Percentiles rank a stretch among this genome's conserved stretches.
phyloP scores from a whole-genome alignment of 1,284 basidiomycete genomes.

The Ganoderma leucocontextum region DNA sequence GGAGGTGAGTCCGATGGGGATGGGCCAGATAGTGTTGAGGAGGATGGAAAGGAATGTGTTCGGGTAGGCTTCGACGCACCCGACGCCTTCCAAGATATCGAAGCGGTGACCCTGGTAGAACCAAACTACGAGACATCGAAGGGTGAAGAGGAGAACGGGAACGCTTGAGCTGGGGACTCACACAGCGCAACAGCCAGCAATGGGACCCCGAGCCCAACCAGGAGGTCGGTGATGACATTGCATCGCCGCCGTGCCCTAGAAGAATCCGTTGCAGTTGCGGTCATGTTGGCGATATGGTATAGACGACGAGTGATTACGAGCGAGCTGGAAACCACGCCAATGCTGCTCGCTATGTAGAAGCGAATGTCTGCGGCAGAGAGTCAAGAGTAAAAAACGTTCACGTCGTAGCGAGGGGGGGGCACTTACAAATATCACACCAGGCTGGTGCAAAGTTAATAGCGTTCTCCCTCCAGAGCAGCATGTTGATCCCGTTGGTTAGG shows the following conservation, averaged over 20 bases:
- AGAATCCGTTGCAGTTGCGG: slow-evolving; percentile 37
- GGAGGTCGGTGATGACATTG: slow-evolving; percentile 46
- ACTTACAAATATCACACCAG: slow-evolving; percentile 82
- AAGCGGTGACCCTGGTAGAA: slow-evolving; percentile 50
- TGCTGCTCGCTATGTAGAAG: slow-evolving; percentile 43
- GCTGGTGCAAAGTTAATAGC: slow-evolving; percentile 62
- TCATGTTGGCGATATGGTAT: slow-evolving; percentile 51
- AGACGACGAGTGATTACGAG: slow-evolving; percentile 59
- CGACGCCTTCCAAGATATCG: slow-evolving; percentile 54
- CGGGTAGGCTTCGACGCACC: slow-evolving; percentile 52
- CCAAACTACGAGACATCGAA: neutral
- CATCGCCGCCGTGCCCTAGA: slow-evolving; percentile 43
- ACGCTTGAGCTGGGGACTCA: slow-evolving; percentile 35
- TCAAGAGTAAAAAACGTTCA: slow-evolving; percentile 6
- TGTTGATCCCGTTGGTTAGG: slow-evolving; percentile 69
- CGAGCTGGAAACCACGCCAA: slow-evolving; percentile 52
- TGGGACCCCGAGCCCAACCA: slow-evolving; percentile 49
- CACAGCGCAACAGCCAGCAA: slow-evolving; percentile 46
- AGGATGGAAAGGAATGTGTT: slow-evolving; percentile 45
- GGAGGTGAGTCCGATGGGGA: slow-evolving; percentile 38
- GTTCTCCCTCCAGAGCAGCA: slow-evolving; percentile 73
- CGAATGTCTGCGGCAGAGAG: slow-evolving; percentile 45
- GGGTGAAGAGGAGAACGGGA: neutral
- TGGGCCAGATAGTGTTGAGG: slow-evolving; percentile 34
- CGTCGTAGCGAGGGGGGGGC: neutral